Base-by-base conservation (phyloP, 2,329 filamentous ascomycete species). In the Cladosporium sp. region DNA sequence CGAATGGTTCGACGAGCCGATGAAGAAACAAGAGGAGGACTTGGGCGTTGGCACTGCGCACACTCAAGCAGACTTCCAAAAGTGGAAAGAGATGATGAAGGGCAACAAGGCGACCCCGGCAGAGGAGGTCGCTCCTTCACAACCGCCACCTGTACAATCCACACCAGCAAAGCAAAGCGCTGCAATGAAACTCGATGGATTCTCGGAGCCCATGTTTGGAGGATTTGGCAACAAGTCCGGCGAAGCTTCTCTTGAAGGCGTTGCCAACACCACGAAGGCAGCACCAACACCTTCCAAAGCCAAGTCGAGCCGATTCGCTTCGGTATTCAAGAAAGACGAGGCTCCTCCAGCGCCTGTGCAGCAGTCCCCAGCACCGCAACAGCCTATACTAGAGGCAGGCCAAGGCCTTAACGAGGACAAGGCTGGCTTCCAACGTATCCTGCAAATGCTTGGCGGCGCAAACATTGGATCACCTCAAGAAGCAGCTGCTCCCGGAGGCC, bases 21-120 rank as follows among this genome's bases (percentile, higher is more conserved):
- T 88, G 18, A 84, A 83, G 53, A 79, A 84, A 26, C 89, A 90
- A 66, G 89, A 91, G 61, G 87, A 89, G 72, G 81, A 85, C 53
- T 57, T 73, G 35, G 66, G 70, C 33, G 68, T 72, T 59, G 68
- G 69, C 31, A 71, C 70, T 67, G 72, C 75, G 5, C 91, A 92
- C 72, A 97, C 93, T 0, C 89, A 92, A 73, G 93, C 96, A 74
- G 93, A 97, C 70, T 96, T 97, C 77, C 90, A 96, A 79, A 91
- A 91, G 71, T 97, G 94, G 88, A 97, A 97, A 84, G 92, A 96
- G 72, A 86, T 96, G 92, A 94, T 91, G 78, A 72, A 83, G 66
- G 83, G 82, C 72, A 82, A 79, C 56, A 71, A 72, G 40, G 65
- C 74, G 40, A 71, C 73, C 44, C 31, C 60, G 23, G 64, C 61